Base-by-base conservation (phyloP, 495 filamentous ascomycete species). In the Letharia columbiana region DNA sequence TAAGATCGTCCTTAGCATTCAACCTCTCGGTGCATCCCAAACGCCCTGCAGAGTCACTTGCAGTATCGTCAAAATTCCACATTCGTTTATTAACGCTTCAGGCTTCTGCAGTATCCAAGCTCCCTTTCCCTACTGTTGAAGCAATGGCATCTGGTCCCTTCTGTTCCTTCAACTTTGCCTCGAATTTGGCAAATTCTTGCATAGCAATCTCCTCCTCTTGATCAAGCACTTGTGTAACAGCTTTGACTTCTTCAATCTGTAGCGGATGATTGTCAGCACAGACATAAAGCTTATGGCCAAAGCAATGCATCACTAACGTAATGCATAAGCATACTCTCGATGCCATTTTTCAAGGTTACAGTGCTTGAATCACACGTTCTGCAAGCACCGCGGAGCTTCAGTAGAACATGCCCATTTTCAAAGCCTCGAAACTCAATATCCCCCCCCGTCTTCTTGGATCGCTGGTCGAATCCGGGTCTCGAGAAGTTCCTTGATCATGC, bases 401-500 rank as follows among this genome's bases (percentile, higher is more conserved):
- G 74, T 72, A 86, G 70, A 18, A 98, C 94, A 62, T 88, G 82
- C 0, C 94, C 94, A 68, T 94, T 82, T 71, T 91, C 83, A 68
- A 97, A 98, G 5, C 93, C 92, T 5, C 89, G 80, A 71, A 91
- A 90, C 77, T 98, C 94, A 72, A 98, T 96, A 76, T 98, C 94
- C 15, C 94, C 94, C 94, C 28, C 94, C 94, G 68, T 98, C 94
- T 73, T 98, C 93, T 76, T 96, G 93, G 65, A 98, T 98, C 7
- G 94, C 87, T 3, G 94, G 94, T 50, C 94, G 81, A 71, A 98
- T 96, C 61, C 94, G 79, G 31, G 95, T 98, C 77, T 98, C 95
- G 62, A 98, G 78, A n/a, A 98, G 77, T 78, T 98, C 94, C 77
- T 98, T 96, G 76, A 98, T 96, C 94, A 97, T 97, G 64, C 90